Evolutionary conservation across 441 rosid genomes (phyloP), one percentile per base, ranked within the genome.

Genomic region (Melastoma candidum): DNA sequence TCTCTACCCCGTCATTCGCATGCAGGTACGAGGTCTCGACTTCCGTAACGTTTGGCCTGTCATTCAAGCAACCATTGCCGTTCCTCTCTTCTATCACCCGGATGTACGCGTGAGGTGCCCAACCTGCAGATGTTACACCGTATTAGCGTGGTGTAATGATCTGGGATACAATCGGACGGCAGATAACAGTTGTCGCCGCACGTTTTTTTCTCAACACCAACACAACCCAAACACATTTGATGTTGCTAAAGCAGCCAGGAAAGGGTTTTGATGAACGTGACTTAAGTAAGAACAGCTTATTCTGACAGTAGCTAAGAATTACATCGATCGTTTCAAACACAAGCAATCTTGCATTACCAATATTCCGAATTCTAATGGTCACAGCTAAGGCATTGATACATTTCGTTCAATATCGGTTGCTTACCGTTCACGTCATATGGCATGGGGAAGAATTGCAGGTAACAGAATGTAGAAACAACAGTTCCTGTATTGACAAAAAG

Each of bases 391-490:
- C 22, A 17, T 17, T 17, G 22, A 17, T 17, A 17, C 22, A 17
- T 17, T 17, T 17, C 0, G 22, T 17, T 17, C 22, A 17, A 26
- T 52, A 52, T 5, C 3, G 29, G 1, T 12, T 1, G 27, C 51
- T 51, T 45, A 48, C 66, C 66, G 11, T 62, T 62, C 26, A 12
- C 6, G 12, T 62, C 55, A 25, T 55, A 11, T 14, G 66, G 66
- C 12, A 5, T 54, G 11, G 60, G 66, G 55, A 62, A 62, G 60
- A 62, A 62, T 53, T 62, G 66, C 49, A 62, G 29, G 59, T 62
- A 62, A 27, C 66, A 62, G 26, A 54, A 54, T 12, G 66, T 11
- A 25, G 60, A 27, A 54, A 62, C 12, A 12, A 48, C 48, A 1
- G 66, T 47, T 14, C 60, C 66, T 62, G 66, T 48, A 62, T 43